Base-by-base conservation (phyloP, 2,329 filamentous ascomycete genomes). In the Epichloe gansuensis region DNA sequence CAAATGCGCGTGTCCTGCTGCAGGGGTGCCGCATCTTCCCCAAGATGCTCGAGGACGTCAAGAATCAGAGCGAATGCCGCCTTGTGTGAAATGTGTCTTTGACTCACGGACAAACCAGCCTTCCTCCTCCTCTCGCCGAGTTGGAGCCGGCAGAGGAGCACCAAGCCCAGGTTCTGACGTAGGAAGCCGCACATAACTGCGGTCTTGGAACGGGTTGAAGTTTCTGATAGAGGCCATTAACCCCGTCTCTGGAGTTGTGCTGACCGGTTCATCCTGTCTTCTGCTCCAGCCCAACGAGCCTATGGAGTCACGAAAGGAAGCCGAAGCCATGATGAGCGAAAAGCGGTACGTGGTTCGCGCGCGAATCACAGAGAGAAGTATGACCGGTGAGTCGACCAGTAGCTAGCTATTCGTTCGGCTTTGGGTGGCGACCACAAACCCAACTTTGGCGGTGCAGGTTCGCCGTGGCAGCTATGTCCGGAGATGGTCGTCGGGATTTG, bases 261-360 rank as follows among this genome's bases (percentile, higher is more conserved):
- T 86, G 62, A 86, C 83, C 58, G 89, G 83, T 52, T 86, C 74
- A 63, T 94, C 87, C 54, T 90, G 85, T 64, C 91, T 82, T 61
- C 91, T 86, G 64, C 88, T 88, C 93, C 93, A 97, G 56, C 93
- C 93, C 63, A 97, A 72, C 55, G 89, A 93, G 75, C 88, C 94
- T 77, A 97, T 90, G 23, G 88, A 94, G 70, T 96, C 89, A 67
- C 91, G 83, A 70, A 98, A 97, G 46, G 88, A 88, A 60, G 83
- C 76, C 59, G 90, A 91, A 56, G 91, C 86, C 91, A 95, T 95
- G 57, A 52, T 52, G 41, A 49, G 39, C 42, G 43, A 23, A n/a
- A 35, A 41, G 35, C 17, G 47, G 46, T 46, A 12, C 13, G 46
- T 12, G 23, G 11, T 42, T 25, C 39, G 7, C n/a, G 23, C 12